Evolutionary conservation across 257 asterid genomes (phyloP).

Genomic region (Solanum paucissectum): DNA sequence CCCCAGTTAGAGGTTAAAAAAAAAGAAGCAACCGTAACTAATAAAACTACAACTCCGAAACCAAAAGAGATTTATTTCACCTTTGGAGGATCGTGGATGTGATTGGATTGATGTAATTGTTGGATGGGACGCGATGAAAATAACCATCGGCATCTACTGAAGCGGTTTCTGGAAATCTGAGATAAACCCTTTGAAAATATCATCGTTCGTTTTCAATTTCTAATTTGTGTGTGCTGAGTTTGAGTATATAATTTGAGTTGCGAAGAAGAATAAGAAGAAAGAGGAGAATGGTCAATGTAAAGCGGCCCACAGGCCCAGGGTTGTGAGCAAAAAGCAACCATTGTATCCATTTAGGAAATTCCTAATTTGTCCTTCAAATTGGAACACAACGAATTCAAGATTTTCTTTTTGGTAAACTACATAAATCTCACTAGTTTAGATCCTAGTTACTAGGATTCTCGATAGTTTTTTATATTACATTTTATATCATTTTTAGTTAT

Average conservation of each 20-base stretch:
- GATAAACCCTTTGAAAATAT: constrained; percentile 4
- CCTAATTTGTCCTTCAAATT: not conserved
- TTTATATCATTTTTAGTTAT: too few species aligned
- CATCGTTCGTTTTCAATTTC: not conserved
- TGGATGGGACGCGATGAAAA: not conserved
- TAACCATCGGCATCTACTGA: constrained; percentile 6
- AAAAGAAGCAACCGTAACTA: not conserved
- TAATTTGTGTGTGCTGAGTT: not conserved
- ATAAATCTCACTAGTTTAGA: too few species aligned
- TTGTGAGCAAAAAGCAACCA: not conserved
- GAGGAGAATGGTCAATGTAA: not conserved
- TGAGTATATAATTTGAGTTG: not conserved
- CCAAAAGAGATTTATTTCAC: not conserved
- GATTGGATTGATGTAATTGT: not conserved
- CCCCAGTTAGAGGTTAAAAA: not conserved
- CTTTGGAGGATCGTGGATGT: constrained; percentile 8
- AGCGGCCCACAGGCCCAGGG: not conserved
- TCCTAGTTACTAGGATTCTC: too few species aligned
- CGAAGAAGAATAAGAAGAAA: not conserved
- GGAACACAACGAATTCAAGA: not conserved
- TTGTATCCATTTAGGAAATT: too few species aligned
- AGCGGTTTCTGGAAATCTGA: constrained; percentile 9
- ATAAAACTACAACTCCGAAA: not conserved
- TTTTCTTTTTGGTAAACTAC: too few species aligned
- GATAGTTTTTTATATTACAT: too few species aligned